Conservation (phyloP, 2,329 filamentous ascomycete genomes). For the Fusarium acutatum region DNA sequence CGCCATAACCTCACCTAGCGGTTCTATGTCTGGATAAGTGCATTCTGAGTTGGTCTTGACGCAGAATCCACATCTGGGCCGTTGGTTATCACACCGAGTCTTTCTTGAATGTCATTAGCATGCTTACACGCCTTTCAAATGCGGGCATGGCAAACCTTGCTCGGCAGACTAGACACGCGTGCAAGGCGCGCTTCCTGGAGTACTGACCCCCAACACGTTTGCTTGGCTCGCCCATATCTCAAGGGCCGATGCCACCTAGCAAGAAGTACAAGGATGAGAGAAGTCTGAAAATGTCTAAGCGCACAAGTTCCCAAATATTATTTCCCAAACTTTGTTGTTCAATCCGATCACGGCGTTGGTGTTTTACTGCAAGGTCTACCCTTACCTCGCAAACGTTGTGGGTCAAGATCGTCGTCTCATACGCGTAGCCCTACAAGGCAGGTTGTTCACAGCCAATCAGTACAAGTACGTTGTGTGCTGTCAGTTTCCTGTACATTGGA, state of each 20-base stretch:
- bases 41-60: not conserved
- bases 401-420: too few relatives aligned
- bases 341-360: not conserved
- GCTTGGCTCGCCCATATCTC: not conserved
- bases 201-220: not conserved
- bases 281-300: too few relatives aligned
- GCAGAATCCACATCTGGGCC: not conserved
- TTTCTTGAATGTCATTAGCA: not conserved
- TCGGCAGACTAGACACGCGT: not conserved
- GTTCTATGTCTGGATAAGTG: not conserved
- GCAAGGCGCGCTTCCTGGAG: not conserved
- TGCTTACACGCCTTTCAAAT: too few relatives aligned
- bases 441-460: too few relatives aligned
- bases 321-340: not conserved
- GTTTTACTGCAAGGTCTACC: too few relatives aligned
- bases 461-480: too few relatives aligned
- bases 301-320: too few relatives aligned
- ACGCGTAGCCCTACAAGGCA: too few relatives aligned
- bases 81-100: not conserved
- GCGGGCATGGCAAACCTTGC: not conserved
- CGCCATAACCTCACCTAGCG: not conserved
- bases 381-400: too few relatives aligned
- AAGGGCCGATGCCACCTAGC: not conserved
- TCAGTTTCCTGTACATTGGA: too few relatives aligned
- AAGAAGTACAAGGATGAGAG: too few relatives aligned